Evolutionary conservation across 2,329 filamentous ascomycete species (phyloP).

Genomic region (Phaeophleospora eucalypticola): DNA sequence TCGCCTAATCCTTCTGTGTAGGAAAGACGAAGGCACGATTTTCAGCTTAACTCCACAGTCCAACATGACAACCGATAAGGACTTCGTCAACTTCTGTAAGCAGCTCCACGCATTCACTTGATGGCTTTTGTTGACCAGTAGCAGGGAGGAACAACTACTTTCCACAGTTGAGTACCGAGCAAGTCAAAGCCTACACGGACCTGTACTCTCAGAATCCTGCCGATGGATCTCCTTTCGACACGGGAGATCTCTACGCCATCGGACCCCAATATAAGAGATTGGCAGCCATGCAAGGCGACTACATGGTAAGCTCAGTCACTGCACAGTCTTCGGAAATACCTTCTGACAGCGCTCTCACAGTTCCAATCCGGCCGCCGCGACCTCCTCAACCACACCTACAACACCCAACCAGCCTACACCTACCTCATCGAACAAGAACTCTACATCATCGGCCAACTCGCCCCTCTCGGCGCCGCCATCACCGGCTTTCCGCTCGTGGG

Average conservation of each 20-base stretch:
- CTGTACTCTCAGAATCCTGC: constrained; percentile 40
- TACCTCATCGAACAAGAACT: constrained; percentile 40
- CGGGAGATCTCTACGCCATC: constrained; percentile 60
- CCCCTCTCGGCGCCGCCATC: constrained; percentile 58
- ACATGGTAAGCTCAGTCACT: too few species aligned
- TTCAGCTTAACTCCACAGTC: constrained; percentile 2
- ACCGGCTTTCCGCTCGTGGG: constrained; percentile 67
- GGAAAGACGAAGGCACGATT: constrained; percentile 5
- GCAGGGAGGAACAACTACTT: constrained; percentile 11
- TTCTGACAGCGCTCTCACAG: too few species aligned
- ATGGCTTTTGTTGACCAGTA: too few species aligned
- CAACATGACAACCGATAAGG: constrained; percentile 10
- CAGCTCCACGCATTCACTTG: too few species aligned
- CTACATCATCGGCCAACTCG: constrained; percentile 62
- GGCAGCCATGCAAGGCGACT: constrained; percentile 66
- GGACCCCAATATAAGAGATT: constrained; percentile 75
- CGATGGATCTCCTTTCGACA: constrained; percentile 69
- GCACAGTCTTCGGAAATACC: too few species aligned
- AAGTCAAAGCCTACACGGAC: constrained; percentile 20
- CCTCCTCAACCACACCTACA: constrained; percentile 5
- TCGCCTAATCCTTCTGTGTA: too few species aligned
- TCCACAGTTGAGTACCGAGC: constrained; percentile 56
- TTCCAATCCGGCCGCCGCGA: constrained; percentile 48
- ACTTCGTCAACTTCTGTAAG: constrained; percentile 15
- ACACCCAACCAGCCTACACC: not conserved